These are phyloP conservation scores for Puya raimondii DNA, from an alignment of 176 grass and related monocot genomes.

Conservation along the genomic window DNA sequence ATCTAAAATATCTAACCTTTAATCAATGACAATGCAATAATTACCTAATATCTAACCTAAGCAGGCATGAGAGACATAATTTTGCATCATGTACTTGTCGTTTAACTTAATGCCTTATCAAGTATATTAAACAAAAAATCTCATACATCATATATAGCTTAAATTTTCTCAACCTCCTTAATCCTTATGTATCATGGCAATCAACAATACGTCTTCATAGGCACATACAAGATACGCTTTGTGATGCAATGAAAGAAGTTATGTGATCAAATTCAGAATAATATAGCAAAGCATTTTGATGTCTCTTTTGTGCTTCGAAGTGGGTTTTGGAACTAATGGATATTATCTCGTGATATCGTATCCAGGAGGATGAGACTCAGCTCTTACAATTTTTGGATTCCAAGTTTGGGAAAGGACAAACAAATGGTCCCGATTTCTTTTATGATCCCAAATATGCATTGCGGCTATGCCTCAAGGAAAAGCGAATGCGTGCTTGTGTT, in stretches of 20 bases:
- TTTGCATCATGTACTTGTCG: no score
- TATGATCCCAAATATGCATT: constrained; percentile 99
- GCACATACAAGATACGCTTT: no score
- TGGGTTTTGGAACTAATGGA: background rate
- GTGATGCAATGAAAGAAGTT: background rate
- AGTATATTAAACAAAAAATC: no score
- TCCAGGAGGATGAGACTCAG: constrained; percentile 83
- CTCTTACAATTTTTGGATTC: constrained; percentile 82
- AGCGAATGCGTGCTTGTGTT: constrained; percentile 89
- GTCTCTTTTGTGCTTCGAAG: background rate
- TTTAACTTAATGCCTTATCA: no score
- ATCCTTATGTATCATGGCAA: no score
- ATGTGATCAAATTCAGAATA: background rate
- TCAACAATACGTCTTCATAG: no score
- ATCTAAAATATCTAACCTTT: no score
- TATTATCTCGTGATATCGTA: constrained; percentile 15
- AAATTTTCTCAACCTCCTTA: no score
- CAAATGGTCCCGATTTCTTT: constrained; percentile 66
- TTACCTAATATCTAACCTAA: no score
- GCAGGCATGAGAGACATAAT: no score
- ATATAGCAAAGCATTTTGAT: background rate
- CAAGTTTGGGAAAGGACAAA: constrained; percentile 66
- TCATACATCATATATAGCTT: no score
- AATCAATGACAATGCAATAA: no score
- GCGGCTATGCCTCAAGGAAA: constrained; percentile 89